These are phyloP conservation scores for Didymella sp. DNA, from an alignment of 2,329 filamentous ascomycete species.

Conservation along the genomic window DNA sequence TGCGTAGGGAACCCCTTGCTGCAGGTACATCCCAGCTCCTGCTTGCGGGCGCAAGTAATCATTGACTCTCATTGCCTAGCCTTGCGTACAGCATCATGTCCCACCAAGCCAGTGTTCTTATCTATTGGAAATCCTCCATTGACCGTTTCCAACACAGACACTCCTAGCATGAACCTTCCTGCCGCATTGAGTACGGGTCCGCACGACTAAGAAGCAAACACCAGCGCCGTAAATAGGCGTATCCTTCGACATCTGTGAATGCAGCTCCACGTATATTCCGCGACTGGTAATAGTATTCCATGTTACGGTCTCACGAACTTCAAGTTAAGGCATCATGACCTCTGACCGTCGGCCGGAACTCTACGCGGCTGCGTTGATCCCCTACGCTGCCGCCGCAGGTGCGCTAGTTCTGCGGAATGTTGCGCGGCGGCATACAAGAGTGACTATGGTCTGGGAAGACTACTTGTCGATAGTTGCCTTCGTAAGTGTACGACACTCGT, in stretches of 20 bases:
- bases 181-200: slow-evolving; percentile 4
- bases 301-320: slow-evolving; percentile 16
- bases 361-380: slow-evolving; percentile 27
- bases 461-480: slow-evolving; percentile 32
- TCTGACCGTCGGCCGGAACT: slow-evolving; percentile 29
- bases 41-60: slow-evolving; percentile 12
- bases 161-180: slow-evolving; percentile 1
- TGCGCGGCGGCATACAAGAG: slow-evolving; percentile 22
- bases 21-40: slow-evolving; percentile 17
- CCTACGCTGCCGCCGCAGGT: slow-evolving; percentile 30
- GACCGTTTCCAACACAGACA: slow-evolving; percentile 4
- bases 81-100: slow-evolving; percentile 18
- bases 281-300: slow-evolving; percentile 15
- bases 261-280: slow-evolving; percentile 16
- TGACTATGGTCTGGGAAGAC: slow-evolving; percentile 32
- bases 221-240: slow-evolving; percentile 12
- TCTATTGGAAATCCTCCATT: slow-evolving; percentile 9
- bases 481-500: slow-evolving; percentile 18
- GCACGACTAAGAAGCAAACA: slow-evolving; percentile 9
- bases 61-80: slow-evolving; percentile 13
- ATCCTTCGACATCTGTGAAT: slow-evolving; percentile 11
- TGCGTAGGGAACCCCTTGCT: slow-evolving; percentile 12
- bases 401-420: slow-evolving; percentile 28
- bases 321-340: slow-evolving; percentile 19
- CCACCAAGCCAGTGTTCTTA: slow-evolving; percentile 13